Conservation (phyloP, 352 stramenopile species). For the Phytophthora pinifolia region DNA sequence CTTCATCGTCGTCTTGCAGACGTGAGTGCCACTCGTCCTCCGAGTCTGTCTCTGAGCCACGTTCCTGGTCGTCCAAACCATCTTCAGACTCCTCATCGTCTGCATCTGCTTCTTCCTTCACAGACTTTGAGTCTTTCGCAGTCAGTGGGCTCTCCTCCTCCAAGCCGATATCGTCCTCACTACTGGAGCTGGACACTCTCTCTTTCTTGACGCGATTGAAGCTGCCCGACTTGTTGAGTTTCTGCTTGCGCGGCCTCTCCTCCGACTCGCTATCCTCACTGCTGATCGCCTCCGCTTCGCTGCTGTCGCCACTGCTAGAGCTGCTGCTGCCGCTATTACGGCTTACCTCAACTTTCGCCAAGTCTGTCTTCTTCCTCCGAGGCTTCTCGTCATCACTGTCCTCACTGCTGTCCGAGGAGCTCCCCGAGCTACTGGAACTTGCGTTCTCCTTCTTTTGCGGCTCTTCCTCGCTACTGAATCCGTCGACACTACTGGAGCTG, state of each 20-base stretch:
- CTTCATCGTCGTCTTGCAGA: constrained; percentile 4
- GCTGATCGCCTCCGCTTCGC: too few relatives aligned
- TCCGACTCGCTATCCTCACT: constrained; percentile 10
- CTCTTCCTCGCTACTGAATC: neutral
- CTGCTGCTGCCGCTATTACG: too few relatives aligned
- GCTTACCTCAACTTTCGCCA: too few relatives aligned
- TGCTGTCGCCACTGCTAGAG: too few relatives aligned
- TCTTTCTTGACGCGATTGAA: neutral
- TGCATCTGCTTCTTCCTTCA: constrained; percentile 6
- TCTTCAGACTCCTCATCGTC: constrained; percentile 3
- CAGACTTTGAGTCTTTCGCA: neutral
- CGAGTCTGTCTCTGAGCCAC: constrained; percentile 15
- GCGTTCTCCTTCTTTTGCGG: neutral
- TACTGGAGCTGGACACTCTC: neutral
- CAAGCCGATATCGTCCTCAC: neutral
- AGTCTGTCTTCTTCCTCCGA: too few relatives aligned
- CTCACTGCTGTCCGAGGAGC: neutral
- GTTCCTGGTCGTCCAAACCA: neutral
- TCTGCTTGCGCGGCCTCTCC: neutral
- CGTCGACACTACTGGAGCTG: constrained; percentile 11
- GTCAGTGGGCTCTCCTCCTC: neutral
- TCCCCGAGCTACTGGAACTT: constrained; percentile 1
- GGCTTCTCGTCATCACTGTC: too few relatives aligned
- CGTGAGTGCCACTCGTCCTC: constrained; percentile 14
- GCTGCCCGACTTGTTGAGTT: neutral